A percentile compares a stretch with the other conserved stretches of the same genome.
Conservation (phyloP, 2,329 filamentous ascomycete genomes). For the Fusarium sp. region DNA sequence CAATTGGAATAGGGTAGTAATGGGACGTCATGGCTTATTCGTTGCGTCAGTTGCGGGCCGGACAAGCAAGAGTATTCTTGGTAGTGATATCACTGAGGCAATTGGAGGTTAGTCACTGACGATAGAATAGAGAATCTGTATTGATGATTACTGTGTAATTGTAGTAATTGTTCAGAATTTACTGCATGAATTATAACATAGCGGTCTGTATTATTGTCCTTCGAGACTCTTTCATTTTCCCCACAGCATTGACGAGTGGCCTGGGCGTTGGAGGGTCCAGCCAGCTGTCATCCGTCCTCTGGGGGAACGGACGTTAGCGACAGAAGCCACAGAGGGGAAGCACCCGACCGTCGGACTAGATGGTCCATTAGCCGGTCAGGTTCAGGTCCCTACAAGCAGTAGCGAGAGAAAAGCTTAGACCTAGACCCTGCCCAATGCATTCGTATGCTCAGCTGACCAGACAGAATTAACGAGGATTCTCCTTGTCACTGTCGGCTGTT, state of each 20-base stretch:
- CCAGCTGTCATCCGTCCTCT: slow-evolving; percentile 18
- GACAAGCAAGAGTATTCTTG: neutral
- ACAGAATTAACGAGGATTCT: slow-evolving; percentile 12
- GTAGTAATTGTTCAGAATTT: neutral
- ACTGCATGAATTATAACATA: neutral
- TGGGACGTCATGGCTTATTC: slow-evolving; percentile 29
- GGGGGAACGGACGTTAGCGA: neutral
- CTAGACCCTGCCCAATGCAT: neutral
- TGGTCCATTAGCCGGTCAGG: slow-evolving; percentile 2
- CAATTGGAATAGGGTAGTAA: slow-evolving; percentile 27
- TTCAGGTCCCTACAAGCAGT: slow-evolving; percentile 32
- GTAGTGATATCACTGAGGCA: slow-evolving; percentile 3
- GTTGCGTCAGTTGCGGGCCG: slow-evolving; percentile 9
- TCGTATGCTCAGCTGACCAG: slow-evolving; percentile 31
- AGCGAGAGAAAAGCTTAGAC: slow-evolving; percentile 18
- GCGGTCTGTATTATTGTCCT: slow-evolving; percentile 9
- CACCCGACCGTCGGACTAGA: slow-evolving; percentile 8
- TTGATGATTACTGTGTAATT: neutral
- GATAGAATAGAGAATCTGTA: neutral
- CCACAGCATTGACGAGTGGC: slow-evolving; percentile 10
- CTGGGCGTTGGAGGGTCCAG: slow-evolving; percentile 13
- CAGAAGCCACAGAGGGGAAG: slow-evolving; percentile 4
- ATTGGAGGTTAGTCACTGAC: neutral
- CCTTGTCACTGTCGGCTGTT: slow-evolving; percentile 9
- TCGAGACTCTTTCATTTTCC: neutral